Base-by-base conservation (phyloP, 345 rosid species). In the Dipteronia dyeriana region DNA sequence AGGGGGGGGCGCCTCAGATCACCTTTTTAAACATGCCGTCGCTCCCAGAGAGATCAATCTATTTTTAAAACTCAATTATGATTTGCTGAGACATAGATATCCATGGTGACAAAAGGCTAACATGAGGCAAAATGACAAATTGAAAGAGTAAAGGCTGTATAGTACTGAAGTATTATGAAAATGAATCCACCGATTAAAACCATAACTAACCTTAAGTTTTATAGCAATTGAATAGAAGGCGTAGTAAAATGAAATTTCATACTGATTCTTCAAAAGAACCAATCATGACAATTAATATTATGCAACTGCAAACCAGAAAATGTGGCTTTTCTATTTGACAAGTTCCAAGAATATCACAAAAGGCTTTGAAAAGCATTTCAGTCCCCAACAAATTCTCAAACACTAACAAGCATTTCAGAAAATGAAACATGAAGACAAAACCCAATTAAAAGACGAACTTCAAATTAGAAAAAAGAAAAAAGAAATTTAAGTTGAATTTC, bases 351-450 rank as follows among this genome's bases (percentile, higher is more conserved):
- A 7, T 34, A 64, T 16, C 38, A 29, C 43, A 7, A 65, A 65
- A 14, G 68, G 23, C 45, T 65, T 65, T 31, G 8, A 34, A 7
- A 64, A 62, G 12, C 26, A 26, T 23, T 23, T 12, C 53, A 43
- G 47, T 11, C 29, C 29, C 54, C 71, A 68, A 22, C 71, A 45
- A 68, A 49, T 49, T 70, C 31, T 51, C 41, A 17, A 25, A 70
- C 7, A 49, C 53, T 17, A 51, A 70, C 60, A 70, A 51, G 60
- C 31, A 51, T 16, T 68, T 26, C 51, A 51, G 73, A 26, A 11
- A 49, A 70, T 3, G 34, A 45, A 45, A 23, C 7, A 10, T 23
- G 34, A 68, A 68, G 22, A 8, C 29, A 23, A 23, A 8, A 69
- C 9, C 59, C 4, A 13, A 38, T 9, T 49, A 13, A 53, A 13